phyloP scores from a whole-genome alignment of 805 yeast genomes.

The Dipodascus geniculatus region DNA sequence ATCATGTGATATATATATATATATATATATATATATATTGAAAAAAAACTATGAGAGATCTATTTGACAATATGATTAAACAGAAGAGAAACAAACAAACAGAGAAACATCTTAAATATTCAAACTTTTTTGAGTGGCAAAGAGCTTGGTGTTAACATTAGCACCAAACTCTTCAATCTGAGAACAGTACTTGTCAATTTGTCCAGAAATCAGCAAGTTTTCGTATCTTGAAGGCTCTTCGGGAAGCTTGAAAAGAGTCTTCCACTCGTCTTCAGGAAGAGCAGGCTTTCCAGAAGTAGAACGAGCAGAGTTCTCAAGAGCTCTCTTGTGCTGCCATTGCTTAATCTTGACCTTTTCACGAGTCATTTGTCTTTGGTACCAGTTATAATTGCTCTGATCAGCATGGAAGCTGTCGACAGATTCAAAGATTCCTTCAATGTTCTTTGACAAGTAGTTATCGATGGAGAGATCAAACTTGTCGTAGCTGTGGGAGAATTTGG shows the following conservation, averaged over 20 bases:
- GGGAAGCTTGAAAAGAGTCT: slow-evolving; percentile 51
- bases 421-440: slow-evolving; percentile 51
- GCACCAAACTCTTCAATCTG: slow-evolving; percentile 63
- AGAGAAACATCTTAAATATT: neutral
- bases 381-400: slow-evolving; percentile 70
- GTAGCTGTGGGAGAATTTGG: slow-evolving; percentile 15
- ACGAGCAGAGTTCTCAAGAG: slow-evolving; percentile 51
- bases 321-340: slow-evolving; percentile 65
- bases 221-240: slow-evolving; percentile 67
- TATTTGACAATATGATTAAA: neutral
- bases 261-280: slow-evolving; percentile 49
- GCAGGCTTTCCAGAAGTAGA: slow-evolving; percentile 43
- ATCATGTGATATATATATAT: neutral
- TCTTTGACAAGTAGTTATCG: slow-evolving; percentile 30
- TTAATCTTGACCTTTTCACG: slow-evolving; percentile 58
- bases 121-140: slow-evolving; percentile 28
- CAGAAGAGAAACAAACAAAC: neutral
- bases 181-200: slow-evolving; percentile 57
- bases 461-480: slow-evolving; percentile 32
- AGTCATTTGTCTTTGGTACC: slow-evolving; percentile 63
- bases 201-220: slow-evolving; percentile 54
- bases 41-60: too few species aligned
- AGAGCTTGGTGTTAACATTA: slow-evolving; percentile 50
- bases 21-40: too few species aligned
- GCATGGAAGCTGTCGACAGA: slow-evolving; percentile 66